Evolutionary conservation across 306 rosid genomes (phyloP).

Genomic region (Acmispon strigosus): DNA sequence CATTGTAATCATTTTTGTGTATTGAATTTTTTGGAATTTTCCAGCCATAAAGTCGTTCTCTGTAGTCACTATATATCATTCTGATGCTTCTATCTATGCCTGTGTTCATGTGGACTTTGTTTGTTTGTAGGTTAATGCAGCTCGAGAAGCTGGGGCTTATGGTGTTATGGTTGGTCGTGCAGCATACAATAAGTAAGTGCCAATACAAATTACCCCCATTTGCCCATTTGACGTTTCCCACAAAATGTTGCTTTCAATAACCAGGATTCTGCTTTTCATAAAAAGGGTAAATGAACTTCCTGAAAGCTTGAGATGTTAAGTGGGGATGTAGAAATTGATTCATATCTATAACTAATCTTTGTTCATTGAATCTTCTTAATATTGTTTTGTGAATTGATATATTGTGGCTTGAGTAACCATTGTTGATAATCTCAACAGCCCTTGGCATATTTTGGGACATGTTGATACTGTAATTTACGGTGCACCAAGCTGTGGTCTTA

Average conservation of each 20-base stretch:
- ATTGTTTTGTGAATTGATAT: background rate
- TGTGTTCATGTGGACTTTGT: slow-evolving; percentile 1
- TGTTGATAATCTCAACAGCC: slow-evolving; percentile 45
- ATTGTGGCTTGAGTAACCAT: slow-evolving; percentile 15
- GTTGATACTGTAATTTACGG: slow-evolving; percentile 82
- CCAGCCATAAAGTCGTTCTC: background rate
- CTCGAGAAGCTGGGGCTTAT: slow-evolving; percentile 80
- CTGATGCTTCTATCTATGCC: slow-evolving; percentile 9
- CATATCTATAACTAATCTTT: background rate
- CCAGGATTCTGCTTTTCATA: slow-evolving; percentile 9
- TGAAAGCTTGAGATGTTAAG: background rate
- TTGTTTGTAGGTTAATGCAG: slow-evolving; percentile 58
- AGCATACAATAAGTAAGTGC: slow-evolving; percentile 60
- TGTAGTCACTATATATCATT: background rate
- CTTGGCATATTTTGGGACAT: slow-evolving; percentile 83
- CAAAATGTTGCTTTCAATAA: background rate
- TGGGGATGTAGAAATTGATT: background rate
- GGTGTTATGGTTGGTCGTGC: slow-evolving; percentile 99
- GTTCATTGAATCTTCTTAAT: slow-evolving; percentile 1
- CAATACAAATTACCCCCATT: background rate
- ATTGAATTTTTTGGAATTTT: background rate
- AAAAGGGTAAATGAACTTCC: background rate
- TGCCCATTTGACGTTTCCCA: background rate
- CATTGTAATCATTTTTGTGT: background rate
- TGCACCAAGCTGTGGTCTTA: slow-evolving; percentile 54